phyloP scores from a whole-genome alignment of 129 eudicot species.

The Escallonia rubra region DNA sequence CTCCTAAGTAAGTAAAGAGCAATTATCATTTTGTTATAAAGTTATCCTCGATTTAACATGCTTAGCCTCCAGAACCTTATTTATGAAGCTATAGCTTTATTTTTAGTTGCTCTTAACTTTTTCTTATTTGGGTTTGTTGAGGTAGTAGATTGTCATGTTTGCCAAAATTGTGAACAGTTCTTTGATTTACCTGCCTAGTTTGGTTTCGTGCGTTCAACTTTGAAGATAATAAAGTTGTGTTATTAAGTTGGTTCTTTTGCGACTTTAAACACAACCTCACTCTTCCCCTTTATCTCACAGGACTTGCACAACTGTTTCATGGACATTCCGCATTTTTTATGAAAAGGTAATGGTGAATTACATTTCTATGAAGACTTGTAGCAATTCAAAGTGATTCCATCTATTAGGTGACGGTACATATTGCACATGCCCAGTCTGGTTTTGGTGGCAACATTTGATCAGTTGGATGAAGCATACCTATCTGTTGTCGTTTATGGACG shows the following conservation, averaged over 20 bases:
- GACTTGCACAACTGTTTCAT: constrained; percentile 96
- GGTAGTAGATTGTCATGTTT: no score
- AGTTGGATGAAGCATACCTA: not conserved
- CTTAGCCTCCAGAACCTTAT: no score
- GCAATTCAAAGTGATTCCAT: not conserved
- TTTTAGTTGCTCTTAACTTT: no score
- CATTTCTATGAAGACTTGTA: not conserved
- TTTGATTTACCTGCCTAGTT: no score
- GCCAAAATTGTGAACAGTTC: no score
- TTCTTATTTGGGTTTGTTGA: no score
- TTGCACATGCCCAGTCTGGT: not conserved
- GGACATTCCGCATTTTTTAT: constrained; percentile 94
- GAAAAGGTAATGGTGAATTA: constrained; percentile 60
- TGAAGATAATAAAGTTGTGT: not conserved
- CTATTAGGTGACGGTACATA: not conserved
- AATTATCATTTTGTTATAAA: no score
- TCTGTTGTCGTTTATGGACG: not conserved
- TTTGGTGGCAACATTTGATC: not conserved
- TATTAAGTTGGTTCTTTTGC: not conserved
- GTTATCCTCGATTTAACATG: no score
- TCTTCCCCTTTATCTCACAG: constrained; percentile 16
- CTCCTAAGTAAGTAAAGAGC: constrained; percentile 59
- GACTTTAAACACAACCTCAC: no score
- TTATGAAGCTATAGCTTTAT: no score
- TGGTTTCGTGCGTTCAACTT: no score